Percentiles rank a stretch among this genome's conserved stretches.
Evolutionary conservation across 2,329 filamentous ascomycete genomes (phyloP).

Genomic region (Fusarium compactum): DNA sequence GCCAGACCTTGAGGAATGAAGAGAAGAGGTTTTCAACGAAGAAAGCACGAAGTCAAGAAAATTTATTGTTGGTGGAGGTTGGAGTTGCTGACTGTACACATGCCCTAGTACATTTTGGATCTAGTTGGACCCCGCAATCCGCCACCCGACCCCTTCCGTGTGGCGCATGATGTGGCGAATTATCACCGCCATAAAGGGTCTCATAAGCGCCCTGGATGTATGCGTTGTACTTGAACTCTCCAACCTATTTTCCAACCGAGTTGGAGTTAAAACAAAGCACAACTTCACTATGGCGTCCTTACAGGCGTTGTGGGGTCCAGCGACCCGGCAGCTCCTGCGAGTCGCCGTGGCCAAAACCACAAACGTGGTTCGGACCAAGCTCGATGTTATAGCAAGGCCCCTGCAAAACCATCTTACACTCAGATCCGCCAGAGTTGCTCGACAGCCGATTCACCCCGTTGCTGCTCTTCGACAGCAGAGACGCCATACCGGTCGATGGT

Average conservation of each 20-base stretch:
- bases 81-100: constrained; percentile 40
- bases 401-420: constrained; percentile 60
- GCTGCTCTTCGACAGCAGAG: constrained; percentile 64
- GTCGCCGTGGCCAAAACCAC: constrained; percentile 64
- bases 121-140: constrained; percentile 43
- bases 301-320: constrained; percentile 69
- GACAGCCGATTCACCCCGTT: constrained; percentile 67
- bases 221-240: constrained; percentile 28
- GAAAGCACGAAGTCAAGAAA: constrained; percentile 38
- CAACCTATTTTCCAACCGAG: constrained; percentile 40
- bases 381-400: constrained; percentile 59
- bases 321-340: constrained; percentile 67
- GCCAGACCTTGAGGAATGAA: constrained; percentile 42
- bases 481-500: constrained; percentile 58
- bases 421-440: constrained; percentile 54
- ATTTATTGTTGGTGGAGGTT: constrained; percentile 44
- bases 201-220: constrained; percentile 25
- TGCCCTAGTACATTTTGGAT: constrained; percentile 41
- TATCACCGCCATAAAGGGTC: constrained; percentile 44
- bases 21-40: constrained; percentile 30
- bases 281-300: constrained; percentile 64
- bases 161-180: constrained; percentile 54
- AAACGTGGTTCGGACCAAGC: constrained; percentile 63
- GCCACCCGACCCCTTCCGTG: constrained; percentile 40
- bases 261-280: constrained; percentile 40